These are phyloP conservation scores for Moesziomyces sp. DNA, from an alignment of 1,284 basidiomycete species.

Conservation along the genomic window DNA sequence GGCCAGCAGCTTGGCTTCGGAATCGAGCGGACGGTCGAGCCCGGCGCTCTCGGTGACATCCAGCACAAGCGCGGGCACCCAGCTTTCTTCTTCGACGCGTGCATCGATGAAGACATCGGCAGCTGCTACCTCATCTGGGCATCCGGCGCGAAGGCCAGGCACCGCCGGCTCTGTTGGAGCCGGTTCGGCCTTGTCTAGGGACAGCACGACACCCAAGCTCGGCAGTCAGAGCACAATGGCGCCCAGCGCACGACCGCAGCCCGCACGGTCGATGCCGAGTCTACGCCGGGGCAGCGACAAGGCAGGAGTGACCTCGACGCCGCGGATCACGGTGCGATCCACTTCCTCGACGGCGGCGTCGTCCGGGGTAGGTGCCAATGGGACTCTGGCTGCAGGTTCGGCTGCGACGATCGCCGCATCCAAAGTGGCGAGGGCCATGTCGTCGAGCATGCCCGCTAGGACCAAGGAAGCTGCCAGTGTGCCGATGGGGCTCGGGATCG, in stretches of 20 bases:
- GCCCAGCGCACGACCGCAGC: constrained; percentile 21
- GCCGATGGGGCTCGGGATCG: constrained; percentile 34
- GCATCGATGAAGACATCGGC: constrained; percentile 17
- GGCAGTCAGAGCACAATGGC: neutral
- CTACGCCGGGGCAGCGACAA: constrained; percentile 27
- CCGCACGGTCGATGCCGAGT: constrained; percentile 41
- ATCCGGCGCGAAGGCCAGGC: constrained; percentile 17
- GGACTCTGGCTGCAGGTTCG: neutral
- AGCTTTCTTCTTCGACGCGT: constrained; percentile 24
- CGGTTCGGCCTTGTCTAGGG: constrained; percentile 8
- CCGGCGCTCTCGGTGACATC: constrained; percentile 37
- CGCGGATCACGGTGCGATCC: constrained; percentile 40
- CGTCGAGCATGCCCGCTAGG: constrained; percentile 4
- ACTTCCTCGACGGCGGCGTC: constrained; percentile 21
- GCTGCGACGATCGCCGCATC: constrained; percentile 27
- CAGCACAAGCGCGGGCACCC: constrained; percentile 20
- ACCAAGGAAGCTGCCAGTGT: constrained; percentile 7
- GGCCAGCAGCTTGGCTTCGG: constrained; percentile 35
- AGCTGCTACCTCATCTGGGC: neutral
- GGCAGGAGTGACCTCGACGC: constrained; percentile 24
- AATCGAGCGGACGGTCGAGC: constrained; percentile 37
- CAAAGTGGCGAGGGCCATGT: constrained; percentile 27
- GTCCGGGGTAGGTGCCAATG: neutral
- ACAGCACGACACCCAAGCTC: constrained; percentile 9
- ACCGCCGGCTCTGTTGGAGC: constrained; percentile 15